phyloP scores from a whole-genome alignment of 768 basidiomycete genomes.

The Fistulinella prunicolor region DNA sequence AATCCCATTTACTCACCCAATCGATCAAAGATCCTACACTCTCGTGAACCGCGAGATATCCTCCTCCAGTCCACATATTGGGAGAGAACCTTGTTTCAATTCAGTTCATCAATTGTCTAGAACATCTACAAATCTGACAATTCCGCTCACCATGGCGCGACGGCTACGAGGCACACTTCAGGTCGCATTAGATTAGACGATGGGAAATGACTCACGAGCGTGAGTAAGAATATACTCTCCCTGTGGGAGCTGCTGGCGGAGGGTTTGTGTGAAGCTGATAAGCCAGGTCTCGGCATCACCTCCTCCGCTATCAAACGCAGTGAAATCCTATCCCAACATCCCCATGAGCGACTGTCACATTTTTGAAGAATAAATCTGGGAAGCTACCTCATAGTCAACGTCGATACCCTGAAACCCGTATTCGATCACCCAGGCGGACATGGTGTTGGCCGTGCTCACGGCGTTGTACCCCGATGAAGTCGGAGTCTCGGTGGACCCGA shows the following conservation, averaged over 20 bases:
- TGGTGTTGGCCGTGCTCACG: slow-evolving; percentile 37
- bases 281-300: slow-evolving; percentile 41
- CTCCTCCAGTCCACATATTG: slow-evolving; percentile 24
- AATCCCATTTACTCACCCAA: slow-evolving; percentile 34
- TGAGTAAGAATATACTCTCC: slow-evolving; percentile 35
- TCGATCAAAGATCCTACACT: slow-evolving; percentile 45
- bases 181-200: neutral
- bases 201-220: slow-evolving; percentile 29
- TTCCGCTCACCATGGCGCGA: slow-evolving; percentile 24
- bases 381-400: slow-evolving; percentile 49
- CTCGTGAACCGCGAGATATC: slow-evolving; percentile 38
- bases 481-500: slow-evolving; percentile 44
- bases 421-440: slow-evolving; percentile 46
- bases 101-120: neutral
- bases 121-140: too few relatives aligned
- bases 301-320: slow-evolving; percentile 30
- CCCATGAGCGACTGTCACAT: neutral
- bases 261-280: slow-evolving; percentile 30
- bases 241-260: slow-evolving; percentile 33
- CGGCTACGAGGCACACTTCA: slow-evolving; percentile 10
- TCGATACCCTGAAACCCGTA: slow-evolving; percentile 51
- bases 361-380: neutral
- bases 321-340: slow-evolving; percentile 27
- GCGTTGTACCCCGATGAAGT: slow-evolving; percentile 43
- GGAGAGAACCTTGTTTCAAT: slow-evolving; percentile 20